Base-by-base conservation (phyloP, 352 stramenopile genomes). In the Phytopythium mirpurense region DNA sequence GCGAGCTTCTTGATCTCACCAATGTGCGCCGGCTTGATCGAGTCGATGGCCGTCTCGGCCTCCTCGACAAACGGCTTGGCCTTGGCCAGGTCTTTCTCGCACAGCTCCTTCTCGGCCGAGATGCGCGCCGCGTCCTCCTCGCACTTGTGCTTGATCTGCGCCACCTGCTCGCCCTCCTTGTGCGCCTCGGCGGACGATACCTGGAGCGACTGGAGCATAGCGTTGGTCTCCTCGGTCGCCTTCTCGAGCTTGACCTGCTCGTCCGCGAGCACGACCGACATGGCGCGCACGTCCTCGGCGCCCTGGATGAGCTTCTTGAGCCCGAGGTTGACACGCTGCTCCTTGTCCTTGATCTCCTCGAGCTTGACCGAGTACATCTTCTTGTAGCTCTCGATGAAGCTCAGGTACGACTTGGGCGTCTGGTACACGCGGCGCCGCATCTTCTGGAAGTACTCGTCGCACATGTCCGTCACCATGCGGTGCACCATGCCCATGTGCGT, bases 401-500 rank as follows among this genome's bases (percentile, higher is more conserved):
- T 98, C 46, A 99, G 67, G 67, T 98, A 99, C 54, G 91, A 98
- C 71, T 99, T 99, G 4, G 97, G 97, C 1, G 97, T 99, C 64
- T 99, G 96, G 65, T 99, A 99, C 47, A 99, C 97, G 19, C 93
- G 85, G 0, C 97, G 75, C 54, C 96, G 90, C 93, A 99, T 98
- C 64, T 97, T 98, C 45, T 97, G 88, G 50, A 98, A 98, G 62
- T 99, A 99, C 61, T 99, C 96, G 52, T 98, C 94, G 60, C 96
- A 99, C 31, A 98, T 69, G 58, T 98, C 93, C 0, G 95, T 98
- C 19, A 98, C 94, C 65, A 98, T 98, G 38, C 88, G 86, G 58
- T 99, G 96, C 5, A 98, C 95, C 78, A 97, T 98, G 47, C 95
- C 96, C 96, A 99, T 99, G 67, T 99, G 96, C 5, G 88, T 96